phyloP scores from a whole-genome alignment of 441 rosid genomes.

The Populus tomentosa region DNA sequence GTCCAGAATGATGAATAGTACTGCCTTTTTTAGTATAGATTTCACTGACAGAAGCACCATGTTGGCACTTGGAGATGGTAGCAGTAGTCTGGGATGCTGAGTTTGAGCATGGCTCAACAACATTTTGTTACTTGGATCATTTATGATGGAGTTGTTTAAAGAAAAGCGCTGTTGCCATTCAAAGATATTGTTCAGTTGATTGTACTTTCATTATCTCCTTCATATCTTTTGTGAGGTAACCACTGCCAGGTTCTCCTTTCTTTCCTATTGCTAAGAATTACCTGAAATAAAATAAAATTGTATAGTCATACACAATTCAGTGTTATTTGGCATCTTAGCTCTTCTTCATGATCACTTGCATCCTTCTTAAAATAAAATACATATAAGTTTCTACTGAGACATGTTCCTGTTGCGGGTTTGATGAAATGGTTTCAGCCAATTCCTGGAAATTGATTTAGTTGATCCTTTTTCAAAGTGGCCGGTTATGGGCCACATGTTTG shows the following conservation, averaged over 20 bases:
- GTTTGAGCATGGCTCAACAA: slow-evolving; percentile 24
- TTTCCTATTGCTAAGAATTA: neutral
- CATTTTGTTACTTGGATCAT: slow-evolving; percentile 26
- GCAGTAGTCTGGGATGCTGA: slow-evolving; percentile 13
- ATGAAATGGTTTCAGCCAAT: neutral
- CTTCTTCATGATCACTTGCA: neutral
- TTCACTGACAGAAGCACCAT: slow-evolving; percentile 13
- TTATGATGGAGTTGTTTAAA: slow-evolving; percentile 27
- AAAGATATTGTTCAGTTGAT: slow-evolving; percentile 31
- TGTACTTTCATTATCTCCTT: slow-evolving; percentile 32
- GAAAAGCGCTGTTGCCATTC: slow-evolving; percentile 29
- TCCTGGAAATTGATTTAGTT: too few relatives aligned
- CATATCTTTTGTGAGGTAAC: slow-evolving; percentile 47
- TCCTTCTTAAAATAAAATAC: neutral
- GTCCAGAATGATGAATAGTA: slow-evolving; percentile 46
- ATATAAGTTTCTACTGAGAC: neutral
- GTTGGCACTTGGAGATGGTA: slow-evolving; percentile 14
- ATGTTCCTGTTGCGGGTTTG: neutral
- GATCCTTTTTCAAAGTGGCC: too few relatives aligned
- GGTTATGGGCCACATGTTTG: neutral
- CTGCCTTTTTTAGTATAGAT: slow-evolving; percentile 7
- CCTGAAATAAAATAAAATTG: slow-evolving; percentile 7
- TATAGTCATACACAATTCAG: neutral
- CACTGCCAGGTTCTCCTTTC: slow-evolving; percentile 6
- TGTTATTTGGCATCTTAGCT: neutral